Percentiles rank a stretch among this genome's conserved stretches.
Conservation (phyloP, 805 yeast species). For the Kodamaea kakaduensis region DNA sequence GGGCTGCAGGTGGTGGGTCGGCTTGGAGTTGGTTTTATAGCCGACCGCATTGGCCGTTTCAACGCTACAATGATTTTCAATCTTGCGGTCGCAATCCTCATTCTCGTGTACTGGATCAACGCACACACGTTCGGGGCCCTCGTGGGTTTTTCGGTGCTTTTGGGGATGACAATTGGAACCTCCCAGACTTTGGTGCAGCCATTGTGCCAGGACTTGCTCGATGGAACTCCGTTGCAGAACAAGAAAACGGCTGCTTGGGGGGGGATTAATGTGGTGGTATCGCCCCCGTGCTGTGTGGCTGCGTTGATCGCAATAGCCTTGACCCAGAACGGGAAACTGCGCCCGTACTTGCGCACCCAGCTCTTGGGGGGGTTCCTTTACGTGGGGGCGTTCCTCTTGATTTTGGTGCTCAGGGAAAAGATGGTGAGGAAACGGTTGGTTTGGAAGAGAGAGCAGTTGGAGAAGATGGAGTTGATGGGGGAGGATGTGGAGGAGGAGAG, state of each 20-base stretch:
- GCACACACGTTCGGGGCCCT: slow-evolving; percentile 28
- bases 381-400: slow-evolving; percentile 37
- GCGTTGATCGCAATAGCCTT: slow-evolving; percentile 55
- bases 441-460: neutral
- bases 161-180: slow-evolving; percentile 30
- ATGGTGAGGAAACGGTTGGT: slow-evolving; percentile 40
- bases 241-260: slow-evolving; percentile 39
- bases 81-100: slow-evolving; percentile 20
- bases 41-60: slow-evolving; percentile 45
- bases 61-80: slow-evolving; percentile 28
- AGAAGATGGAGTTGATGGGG: neutral
- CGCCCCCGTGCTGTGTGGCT: slow-evolving; percentile 36
- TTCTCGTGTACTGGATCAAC: slow-evolving; percentile 38
- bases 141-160: slow-evolving; percentile 25
- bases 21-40: slow-evolving; percentile 42
- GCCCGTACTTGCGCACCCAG: slow-evolving; percentile 59
- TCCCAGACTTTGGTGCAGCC: slow-evolving; percentile 20
- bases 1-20: slow-evolving; percentile 50
- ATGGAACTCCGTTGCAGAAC: slow-evolving; percentile 8
- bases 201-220: slow-evolving; percentile 8
- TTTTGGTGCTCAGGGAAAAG: slow-evolving; percentile 49
- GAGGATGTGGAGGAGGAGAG: neutral
- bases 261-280: slow-evolving; percentile 29
- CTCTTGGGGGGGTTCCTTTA: slow-evolving; percentile 53
- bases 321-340: slow-evolving; percentile 1